phyloP scores from a whole-genome alignment of 176 grass and related monocot species.

The Oryza glumipatula region DNA sequence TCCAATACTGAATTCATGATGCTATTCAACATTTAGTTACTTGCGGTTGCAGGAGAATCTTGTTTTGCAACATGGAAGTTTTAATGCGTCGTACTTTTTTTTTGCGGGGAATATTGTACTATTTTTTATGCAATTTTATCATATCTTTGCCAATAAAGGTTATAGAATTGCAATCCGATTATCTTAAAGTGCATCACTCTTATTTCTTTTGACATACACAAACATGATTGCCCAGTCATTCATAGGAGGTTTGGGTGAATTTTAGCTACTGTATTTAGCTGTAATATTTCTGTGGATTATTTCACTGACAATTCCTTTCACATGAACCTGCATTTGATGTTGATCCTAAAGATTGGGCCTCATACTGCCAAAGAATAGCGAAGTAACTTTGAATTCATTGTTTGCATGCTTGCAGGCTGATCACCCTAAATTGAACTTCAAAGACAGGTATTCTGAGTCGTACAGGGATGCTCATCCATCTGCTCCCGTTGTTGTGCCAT shows the following conservation, averaged over 20 bases:
- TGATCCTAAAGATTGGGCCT: not conserved
- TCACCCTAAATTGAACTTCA: constrained; percentile 66
- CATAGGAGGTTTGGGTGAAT: not conserved
- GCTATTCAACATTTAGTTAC: not conserved
- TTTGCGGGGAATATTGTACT: not conserved
- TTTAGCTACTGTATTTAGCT: not conserved
- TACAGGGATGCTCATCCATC: constrained; percentile 72
- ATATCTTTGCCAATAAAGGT: not conserved
- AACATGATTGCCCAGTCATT: not conserved
- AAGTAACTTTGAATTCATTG: not conserved
- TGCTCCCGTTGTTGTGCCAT: constrained; percentile 69
- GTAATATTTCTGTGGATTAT: not conserved
- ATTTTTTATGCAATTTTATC: not conserved
- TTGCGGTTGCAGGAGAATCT: not conserved
- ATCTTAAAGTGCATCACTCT: not conserved
- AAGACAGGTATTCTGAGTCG: constrained; percentile 70
- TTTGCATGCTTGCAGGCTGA: constrained; percentile 48
- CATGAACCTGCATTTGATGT: not conserved
- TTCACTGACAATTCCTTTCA: constrained; percentile 1
- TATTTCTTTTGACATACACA: not conserved
- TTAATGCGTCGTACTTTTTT: not conserved
- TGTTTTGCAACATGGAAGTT: constrained; percentile 1
- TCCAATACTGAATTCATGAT: not conserved
- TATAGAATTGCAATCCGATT: not conserved
- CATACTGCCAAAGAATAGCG: not conserved